These are phyloP conservation scores for Barnettozyma populi DNA, from an alignment of 805 yeast species.

Conservation along the genomic window DNA sequence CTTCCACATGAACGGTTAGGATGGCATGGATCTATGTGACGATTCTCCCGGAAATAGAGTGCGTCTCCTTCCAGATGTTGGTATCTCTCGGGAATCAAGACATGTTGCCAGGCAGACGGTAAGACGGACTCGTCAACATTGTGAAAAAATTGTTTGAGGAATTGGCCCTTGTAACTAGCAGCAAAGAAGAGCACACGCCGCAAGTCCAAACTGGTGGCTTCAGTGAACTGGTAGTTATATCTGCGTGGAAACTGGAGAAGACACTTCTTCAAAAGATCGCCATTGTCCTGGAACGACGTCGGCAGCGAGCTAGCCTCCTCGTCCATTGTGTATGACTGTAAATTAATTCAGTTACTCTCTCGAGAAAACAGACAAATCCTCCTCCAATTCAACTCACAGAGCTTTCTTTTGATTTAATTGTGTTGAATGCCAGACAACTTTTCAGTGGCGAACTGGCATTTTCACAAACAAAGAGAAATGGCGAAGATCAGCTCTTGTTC, in stretches of 20 bases:
- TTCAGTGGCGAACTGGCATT: not conserved
- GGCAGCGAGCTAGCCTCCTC: constrained; percentile 5
- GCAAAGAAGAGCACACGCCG: constrained; percentile 40
- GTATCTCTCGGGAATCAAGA: constrained; percentile 19
- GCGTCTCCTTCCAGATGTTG: constrained; percentile 19
- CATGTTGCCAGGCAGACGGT: constrained; percentile 23
- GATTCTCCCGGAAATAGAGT: constrained; percentile 15
- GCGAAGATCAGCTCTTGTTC: not conserved
- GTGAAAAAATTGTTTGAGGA: constrained; percentile 35
- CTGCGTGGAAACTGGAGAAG: constrained; percentile 35
- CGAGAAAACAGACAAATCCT: no score
- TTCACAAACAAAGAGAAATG: not conserved
- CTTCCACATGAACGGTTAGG: constrained; percentile 68
- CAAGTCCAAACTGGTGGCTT: constrained; percentile 27
- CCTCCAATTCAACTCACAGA: no score
- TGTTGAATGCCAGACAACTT: no score
- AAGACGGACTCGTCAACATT: constrained; percentile 17
- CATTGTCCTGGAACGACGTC: constrained; percentile 16
- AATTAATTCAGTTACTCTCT: not conserved
- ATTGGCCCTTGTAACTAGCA: constrained; percentile 37
- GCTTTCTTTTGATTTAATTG: no score
- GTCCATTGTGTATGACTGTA: not conserved
- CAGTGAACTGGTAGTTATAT: constrained; percentile 29
- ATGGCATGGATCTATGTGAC: constrained; percentile 35
- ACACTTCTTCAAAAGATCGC: constrained; percentile 26